These are phyloP conservation scores for Colletotrichum tropicicola DNA, from an alignment of 2,329 filamentous ascomycete genomes.

Conservation along the genomic window DNA sequence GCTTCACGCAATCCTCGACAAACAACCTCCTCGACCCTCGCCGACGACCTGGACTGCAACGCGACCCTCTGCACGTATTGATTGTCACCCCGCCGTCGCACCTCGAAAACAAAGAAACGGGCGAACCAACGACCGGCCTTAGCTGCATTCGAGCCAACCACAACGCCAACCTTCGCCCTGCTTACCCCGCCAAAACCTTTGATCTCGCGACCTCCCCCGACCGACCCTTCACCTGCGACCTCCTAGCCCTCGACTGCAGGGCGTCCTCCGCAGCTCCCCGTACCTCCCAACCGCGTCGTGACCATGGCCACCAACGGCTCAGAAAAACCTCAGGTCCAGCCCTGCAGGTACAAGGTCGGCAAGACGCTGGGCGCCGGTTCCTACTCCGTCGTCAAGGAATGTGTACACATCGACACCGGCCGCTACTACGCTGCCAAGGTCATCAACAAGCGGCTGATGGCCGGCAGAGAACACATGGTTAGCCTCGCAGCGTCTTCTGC, in stretches of 20 bases:
- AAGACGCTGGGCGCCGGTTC: slow-evolving; percentile 97
- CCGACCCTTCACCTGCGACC: slow-evolving; percentile 1
- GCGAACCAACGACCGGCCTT: not conserved
- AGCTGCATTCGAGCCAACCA: slow-evolving; percentile 6
- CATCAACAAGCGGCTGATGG: slow-evolving; percentile 99
- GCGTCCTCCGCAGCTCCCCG: not conserved
- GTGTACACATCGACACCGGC: slow-evolving; percentile 97
- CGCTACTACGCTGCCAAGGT: slow-evolving; percentile 99
- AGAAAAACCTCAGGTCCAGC: slow-evolving; percentile 76
- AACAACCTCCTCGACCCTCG: not conserved
- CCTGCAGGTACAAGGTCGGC: slow-evolving; percentile 97
- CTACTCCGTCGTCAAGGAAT: slow-evolving; percentile 99
- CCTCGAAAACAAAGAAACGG: not conserved
- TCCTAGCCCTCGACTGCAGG: slow-evolving; percentile 15
- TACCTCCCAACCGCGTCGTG: not conserved
- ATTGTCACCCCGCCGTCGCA: not conserved
- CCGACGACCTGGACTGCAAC: not conserved
- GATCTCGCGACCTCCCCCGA: slow-evolving; percentile 3
- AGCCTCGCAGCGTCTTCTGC: slow-evolving; percentile 33
- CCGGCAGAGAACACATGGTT: slow-evolving; percentile 97
- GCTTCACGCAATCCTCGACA: not conserved
- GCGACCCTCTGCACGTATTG: too few relatives aligned
- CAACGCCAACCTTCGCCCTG: slow-evolving; percentile 8
- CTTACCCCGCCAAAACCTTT: slow-evolving; percentile 24
- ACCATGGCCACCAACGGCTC: slow-evolving; percentile 31